Evolutionary conservation across 805 yeast species (phyloP), one percentile per base, ranked within the genome.

Genomic region (Blastobotrys chiropterorum): DNA sequence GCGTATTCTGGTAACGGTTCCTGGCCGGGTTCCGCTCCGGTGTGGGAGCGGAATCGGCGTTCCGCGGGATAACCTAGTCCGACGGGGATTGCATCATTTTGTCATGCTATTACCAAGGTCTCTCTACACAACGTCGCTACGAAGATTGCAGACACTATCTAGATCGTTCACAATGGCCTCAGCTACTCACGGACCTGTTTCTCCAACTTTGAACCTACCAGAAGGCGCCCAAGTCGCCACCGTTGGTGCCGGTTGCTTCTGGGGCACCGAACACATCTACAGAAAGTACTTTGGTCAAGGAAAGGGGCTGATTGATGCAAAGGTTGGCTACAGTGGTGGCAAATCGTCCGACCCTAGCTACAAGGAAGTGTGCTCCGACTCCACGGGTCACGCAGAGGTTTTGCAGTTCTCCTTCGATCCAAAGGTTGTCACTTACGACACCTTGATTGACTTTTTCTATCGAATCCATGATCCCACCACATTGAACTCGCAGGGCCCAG

Each of bases 391-490:
- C 51, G 96, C 95, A 3, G 99, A 92, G 67, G 83, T 86, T 3
- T 70, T 92, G 17, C 97, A 92, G 67, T 73, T 92, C 11, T 75
- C 92, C 1, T 94, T 79, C 62, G 90, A 90, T 61, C 96, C 97
- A 20, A 57, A 74, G 2, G 58, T 67, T n/a, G 75, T 87, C 1
- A 55, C 79, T 2, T 75, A 81, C 61, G 77, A 70, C 51, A 86
- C 85, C 26, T 69, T 92, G 44, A 69, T 88, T 43, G 90, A 84
- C 51, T 87, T 90, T 59, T 94, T 92, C 73, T 90, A 89, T 73
- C 76, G 85, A 62, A 88, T 89, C 67, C 99, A 92, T 67, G 98
- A 94, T 68, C 98, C 99, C 46, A 94, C 98, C 1, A 83, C 90
- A 1, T 55, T 76, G 49, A 81, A 90, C 62, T 64, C 78, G 1